phyloP scores from a whole-genome alignment of 768 basidiomycete species.

The Suillus tomentosus region DNA sequence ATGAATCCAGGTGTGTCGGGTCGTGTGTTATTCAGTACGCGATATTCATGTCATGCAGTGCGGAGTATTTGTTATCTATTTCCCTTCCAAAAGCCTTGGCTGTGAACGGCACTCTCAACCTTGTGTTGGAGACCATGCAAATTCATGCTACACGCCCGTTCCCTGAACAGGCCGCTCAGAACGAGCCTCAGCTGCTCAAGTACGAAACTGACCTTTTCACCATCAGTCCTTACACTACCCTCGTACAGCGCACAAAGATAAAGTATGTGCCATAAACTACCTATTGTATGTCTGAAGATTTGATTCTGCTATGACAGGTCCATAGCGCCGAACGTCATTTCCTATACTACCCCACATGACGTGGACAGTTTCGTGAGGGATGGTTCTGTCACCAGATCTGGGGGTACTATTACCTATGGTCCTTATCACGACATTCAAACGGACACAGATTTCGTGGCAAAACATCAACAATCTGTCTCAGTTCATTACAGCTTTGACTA shows the following conservation, averaged over 20 bases:
- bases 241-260: slow-evolving; percentile 84
- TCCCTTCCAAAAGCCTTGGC: slow-evolving; percentile 61
- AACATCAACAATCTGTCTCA: slow-evolving; percentile 63
- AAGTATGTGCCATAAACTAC: slow-evolving; percentile 51
- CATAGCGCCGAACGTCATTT: slow-evolving; percentile 68
- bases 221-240: slow-evolving; percentile 79
- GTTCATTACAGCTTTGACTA: slow-evolving; percentile 85
- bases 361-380: slow-evolving; percentile 62
- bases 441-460: slow-evolving; percentile 60
- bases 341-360: slow-evolving; percentile 67
- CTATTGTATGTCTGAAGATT: slow-evolving; percentile 12
- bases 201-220: slow-evolving; percentile 80
- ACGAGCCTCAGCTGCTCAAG: slow-evolving; percentile 76
- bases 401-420: slow-evolving; percentile 84
- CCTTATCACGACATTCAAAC: slow-evolving; percentile 78
- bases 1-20: slow-evolving; percentile 52
- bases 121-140: slow-evolving; percentile 79
- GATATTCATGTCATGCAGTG: slow-evolving; percentile 36
- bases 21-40: slow-evolving; percentile 14
- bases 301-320: slow-evolving; percentile 45
- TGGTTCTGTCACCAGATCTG: slow-evolving; percentile 67
- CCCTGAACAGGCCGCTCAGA: slow-evolving; percentile 72
- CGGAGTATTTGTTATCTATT: slow-evolving; percentile 59
- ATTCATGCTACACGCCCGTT: slow-evolving; percentile 78
- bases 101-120: slow-evolving; percentile 62